Percentiles rank a stretch among this genome's conserved stretches.
These are phyloP conservation scores for Davidsoniella australis DNA, from an alignment of 2,329 filamentous ascomycete genomes.

Conservation along the genomic window DNA sequence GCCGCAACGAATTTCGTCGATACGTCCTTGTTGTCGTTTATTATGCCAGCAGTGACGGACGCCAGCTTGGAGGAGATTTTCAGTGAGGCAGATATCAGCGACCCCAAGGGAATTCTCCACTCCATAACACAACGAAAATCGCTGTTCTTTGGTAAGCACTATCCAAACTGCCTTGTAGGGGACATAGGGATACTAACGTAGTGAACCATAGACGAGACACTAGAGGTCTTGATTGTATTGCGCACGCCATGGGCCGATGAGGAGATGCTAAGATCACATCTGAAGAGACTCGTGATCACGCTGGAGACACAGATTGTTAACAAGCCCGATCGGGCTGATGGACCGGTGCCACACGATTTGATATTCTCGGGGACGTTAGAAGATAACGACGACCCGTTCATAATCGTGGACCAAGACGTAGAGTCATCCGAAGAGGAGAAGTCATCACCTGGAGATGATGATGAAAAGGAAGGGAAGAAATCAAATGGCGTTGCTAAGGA, in stretches of 20 bases:
- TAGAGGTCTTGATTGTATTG: slow-evolving; percentile 51
- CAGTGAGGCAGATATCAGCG: slow-evolving; percentile 21
- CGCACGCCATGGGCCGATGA: slow-evolving; percentile 45
- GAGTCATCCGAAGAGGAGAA: slow-evolving; percentile 17
- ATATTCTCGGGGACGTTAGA: slow-evolving; percentile 40
- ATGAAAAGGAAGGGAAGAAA: slow-evolving; percentile 5
- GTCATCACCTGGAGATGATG: neutral
- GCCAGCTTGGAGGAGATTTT: slow-evolving; percentile 37
- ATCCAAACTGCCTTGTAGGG: slow-evolving; percentile 16
- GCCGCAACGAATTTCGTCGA: slow-evolving; percentile 33
- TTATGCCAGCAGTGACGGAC: slow-evolving; percentile 39
- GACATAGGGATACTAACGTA: neutral
- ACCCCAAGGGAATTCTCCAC: slow-evolving; percentile 32
- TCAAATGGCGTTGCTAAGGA: slow-evolving; percentile 8
- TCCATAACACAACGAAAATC: slow-evolving; percentile 44
- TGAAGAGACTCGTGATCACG: slow-evolving; percentile 45
- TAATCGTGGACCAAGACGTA: slow-evolving; percentile 29
- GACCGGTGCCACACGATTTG: slow-evolving; percentile 31
- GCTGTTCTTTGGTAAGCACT: slow-evolving; percentile 50
- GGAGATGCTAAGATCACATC: slow-evolving; percentile 36
- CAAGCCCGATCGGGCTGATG: slow-evolving; percentile 27
- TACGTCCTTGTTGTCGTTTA: slow-evolving; percentile 40
- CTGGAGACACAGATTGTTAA: slow-evolving; percentile 51
- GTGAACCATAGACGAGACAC: slow-evolving; percentile 47
- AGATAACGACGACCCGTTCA: slow-evolving; percentile 32